phyloP scores from a whole-genome alignment of 2,329 filamentous ascomycete species.

The Fusarium pseudograminearum region DNA sequence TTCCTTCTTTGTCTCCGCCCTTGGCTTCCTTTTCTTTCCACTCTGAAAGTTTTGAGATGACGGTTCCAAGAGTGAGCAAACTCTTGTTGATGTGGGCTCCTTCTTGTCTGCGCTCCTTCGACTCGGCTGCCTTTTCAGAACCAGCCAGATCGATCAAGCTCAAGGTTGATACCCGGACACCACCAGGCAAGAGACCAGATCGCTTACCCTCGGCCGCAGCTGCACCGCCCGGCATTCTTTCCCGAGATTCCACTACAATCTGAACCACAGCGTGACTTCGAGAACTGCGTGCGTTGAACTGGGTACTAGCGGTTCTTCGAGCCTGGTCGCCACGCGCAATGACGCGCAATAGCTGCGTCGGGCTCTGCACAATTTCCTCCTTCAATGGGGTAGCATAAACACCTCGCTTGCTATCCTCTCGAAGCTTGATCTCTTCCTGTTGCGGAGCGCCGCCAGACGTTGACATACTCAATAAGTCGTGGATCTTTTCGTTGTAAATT shows the following conservation, averaged over 20 bases:
- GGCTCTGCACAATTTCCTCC: conserved; percentile 98
- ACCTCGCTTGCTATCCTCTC: conserved; percentile 94
- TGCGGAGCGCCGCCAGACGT: conserved; percentile 66
- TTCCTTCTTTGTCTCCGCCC: conserved; percentile 81
- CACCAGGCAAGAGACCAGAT: conserved; percentile 79
- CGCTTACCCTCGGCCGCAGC: conserved; percentile 66
- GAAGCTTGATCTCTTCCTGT: conserved; percentile 95
- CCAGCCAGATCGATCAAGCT: conserved; percentile 97
- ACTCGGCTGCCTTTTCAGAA: conserved; percentile 94
- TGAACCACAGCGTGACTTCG: conserved; percentile 98
- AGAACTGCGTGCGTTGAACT: conserved; percentile 96
- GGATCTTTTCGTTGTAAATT: conserved; percentile 98
- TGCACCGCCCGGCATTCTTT: conserved; percentile 74
- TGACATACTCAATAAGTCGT: conserved; percentile 87
- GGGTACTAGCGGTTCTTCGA: conserved; percentile 89
- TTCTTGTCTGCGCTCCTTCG: conserved; percentile 92
- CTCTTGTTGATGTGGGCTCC: conserved; percentile 99
- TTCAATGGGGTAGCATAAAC: conserved; percentile 97
- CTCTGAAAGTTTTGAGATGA: conserved; percentile 92
- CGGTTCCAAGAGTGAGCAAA: conserved; percentile 91
- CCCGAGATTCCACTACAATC: conserved; percentile 96
- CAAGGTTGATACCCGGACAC: conserved; percentile 93
- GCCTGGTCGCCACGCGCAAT: conserved; percentile 95
- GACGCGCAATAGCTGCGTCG: conserved; percentile 92
- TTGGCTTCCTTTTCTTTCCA: conserved; percentile 85